Evolutionary conservation across 2,329 filamentous ascomycete genomes (phyloP).

Genomic region (Grosmannia huntii): DNA sequence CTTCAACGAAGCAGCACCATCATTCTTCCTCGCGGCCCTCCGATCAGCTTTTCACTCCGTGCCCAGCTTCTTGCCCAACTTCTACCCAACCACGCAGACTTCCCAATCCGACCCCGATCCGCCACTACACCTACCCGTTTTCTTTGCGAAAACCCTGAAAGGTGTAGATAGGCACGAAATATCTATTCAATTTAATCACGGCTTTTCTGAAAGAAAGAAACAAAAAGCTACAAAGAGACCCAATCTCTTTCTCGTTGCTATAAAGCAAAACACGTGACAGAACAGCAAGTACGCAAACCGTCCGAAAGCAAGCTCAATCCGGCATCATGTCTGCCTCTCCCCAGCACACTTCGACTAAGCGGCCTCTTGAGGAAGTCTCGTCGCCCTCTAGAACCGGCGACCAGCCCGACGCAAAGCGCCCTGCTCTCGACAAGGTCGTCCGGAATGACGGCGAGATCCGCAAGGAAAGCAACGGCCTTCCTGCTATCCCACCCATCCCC

Average conservation of each 20-base stretch:
- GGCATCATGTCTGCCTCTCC: slow-evolving; percentile 58
- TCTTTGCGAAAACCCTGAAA: slow-evolving; percentile 67
- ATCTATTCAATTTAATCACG: slow-evolving; percentile 26
- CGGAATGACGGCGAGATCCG: slow-evolving; percentile 49
- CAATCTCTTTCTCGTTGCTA: slow-evolving; percentile 20
- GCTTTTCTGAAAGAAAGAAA: slow-evolving; percentile 11
- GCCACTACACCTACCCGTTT: slow-evolving; percentile 80
- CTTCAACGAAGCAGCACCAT: background rate
- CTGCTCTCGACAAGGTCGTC: slow-evolving; percentile 82
- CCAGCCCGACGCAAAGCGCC: slow-evolving; percentile 93
- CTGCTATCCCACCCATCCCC: slow-evolving; percentile 16
- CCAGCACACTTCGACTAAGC: slow-evolving; percentile 61
- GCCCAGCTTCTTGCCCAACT: slow-evolving; percentile 3
- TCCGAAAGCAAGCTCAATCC: slow-evolving; percentile 22
- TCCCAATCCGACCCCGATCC: slow-evolving; percentile 22
- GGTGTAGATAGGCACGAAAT: slow-evolving; percentile 63
- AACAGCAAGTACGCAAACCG: background rate
- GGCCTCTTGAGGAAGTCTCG: slow-evolving; percentile 91
- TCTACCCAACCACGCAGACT: slow-evolving; percentile 10
- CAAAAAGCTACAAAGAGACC: slow-evolving; percentile 22
- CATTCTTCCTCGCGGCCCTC: background rate
- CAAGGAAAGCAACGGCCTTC: slow-evolving; percentile 25
- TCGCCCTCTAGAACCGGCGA: slow-evolving; percentile 85
- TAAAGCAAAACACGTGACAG: slow-evolving; percentile 4
- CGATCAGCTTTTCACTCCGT: background rate